These are phyloP conservation scores for Pugionium cornutum DNA, from an alignment of 345 rosid species.

Conservation along the genomic window DNA sequence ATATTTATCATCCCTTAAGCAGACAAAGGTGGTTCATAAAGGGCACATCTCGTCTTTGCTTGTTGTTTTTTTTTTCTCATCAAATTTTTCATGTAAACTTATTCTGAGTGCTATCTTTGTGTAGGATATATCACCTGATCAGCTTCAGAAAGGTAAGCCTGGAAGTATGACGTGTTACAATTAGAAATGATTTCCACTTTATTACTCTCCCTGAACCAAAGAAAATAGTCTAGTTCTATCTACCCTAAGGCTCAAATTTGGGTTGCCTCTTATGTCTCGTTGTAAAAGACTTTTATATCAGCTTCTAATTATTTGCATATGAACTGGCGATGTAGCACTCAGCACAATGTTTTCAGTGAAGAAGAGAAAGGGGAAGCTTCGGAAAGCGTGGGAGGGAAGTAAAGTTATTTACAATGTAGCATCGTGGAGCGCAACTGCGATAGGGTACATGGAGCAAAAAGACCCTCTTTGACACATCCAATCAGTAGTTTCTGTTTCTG, in stretches of 20 bases:
- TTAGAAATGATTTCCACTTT: not conserved
- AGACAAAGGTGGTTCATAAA: constrained; percentile 62
- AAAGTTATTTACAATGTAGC: constrained; percentile 83
- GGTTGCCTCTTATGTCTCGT: not conserved
- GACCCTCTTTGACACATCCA: too few species aligned
- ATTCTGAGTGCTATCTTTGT: constrained; percentile 23
- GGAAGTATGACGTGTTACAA: not conserved
- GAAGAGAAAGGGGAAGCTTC: constrained; percentile 79
- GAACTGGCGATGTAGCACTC: constrained; percentile 51
- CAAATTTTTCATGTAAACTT: not conserved
- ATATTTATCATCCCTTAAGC: constrained; percentile 69
- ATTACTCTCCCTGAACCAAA: not conserved
- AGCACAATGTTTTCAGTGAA: constrained; percentile 75
- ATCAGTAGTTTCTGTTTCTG: too few species aligned
- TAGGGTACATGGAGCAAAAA: constrained; percentile 50
- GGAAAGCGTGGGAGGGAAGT: constrained; percentile 94
- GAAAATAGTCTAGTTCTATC: not conserved
- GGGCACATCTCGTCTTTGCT: too few species aligned
- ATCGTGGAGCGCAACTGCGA: constrained; percentile 91
- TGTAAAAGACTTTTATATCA: too few species aligned
- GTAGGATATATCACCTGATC: constrained; percentile 79
- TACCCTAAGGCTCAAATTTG: not conserved
- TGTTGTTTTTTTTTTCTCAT: not conserved
- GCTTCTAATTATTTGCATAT: constrained; percentile 6
- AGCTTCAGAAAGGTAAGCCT: constrained; percentile 71